phyloP scores from a whole-genome alignment of 106 monocot genomes.

The Dioscorea dumetorum region DNA sequence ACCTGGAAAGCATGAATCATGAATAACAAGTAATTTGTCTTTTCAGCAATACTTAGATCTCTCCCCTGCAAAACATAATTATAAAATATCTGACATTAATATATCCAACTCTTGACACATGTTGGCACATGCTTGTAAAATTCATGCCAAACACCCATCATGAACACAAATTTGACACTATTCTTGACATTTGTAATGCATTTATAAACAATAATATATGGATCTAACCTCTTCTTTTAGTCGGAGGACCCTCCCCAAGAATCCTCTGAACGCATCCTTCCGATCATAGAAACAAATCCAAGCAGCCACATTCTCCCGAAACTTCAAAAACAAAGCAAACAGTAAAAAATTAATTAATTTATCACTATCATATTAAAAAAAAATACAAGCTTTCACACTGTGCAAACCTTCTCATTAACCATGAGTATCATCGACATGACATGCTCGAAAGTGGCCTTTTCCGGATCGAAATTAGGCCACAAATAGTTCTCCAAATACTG shows the following conservation, averaged over 20 bases:
- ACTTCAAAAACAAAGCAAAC: slow-evolving; percentile 30
- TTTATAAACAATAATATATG: too few species aligned
- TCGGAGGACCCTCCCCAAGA: slow-evolving; percentile 66
- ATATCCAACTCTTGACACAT: too few species aligned
- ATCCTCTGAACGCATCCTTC: slow-evolving; percentile 71
- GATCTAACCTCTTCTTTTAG: slow-evolving; percentile 71
- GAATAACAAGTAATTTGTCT: slow-evolving; percentile 95
- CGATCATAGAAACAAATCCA: slow-evolving; percentile 89
- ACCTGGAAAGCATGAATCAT: slow-evolving; percentile 99
- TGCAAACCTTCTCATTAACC: slow-evolving; percentile 90
- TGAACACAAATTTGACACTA: too few species aligned
- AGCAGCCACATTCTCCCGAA: slow-evolving; percentile 95
- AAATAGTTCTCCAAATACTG: slow-evolving; percentile 98
- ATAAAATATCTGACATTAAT: not conserved
- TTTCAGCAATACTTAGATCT: slow-evolving; percentile 62
- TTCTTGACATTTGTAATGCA: too few species aligned
- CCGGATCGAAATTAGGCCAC: slow-evolving; percentile 84
- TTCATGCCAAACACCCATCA: too few species aligned
- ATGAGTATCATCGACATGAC: slow-evolving; percentile 97
- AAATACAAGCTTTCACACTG: not conserved
- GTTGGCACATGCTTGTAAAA: too few species aligned
- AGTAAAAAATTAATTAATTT: not conserved
- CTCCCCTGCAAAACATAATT: slow-evolving; percentile 44
- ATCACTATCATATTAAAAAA: not conserved
- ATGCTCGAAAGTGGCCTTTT: slow-evolving; percentile 77